Conservation (phyloP, 192 early-diverging fungal species). For the Paraglomus brasilianum region DNA sequence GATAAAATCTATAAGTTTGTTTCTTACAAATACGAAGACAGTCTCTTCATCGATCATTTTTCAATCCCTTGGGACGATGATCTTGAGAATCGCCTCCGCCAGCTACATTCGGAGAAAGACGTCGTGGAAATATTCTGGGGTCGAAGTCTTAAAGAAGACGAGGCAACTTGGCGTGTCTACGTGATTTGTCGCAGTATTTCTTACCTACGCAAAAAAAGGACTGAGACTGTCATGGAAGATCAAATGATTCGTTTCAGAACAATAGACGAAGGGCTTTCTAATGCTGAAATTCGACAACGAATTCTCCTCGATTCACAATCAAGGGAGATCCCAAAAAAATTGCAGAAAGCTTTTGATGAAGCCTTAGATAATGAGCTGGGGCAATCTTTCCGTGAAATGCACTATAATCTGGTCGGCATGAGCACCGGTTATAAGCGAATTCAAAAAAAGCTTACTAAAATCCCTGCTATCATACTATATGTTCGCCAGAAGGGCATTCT, state of each 20-base stretch:
- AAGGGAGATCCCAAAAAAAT: neutral
- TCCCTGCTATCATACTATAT: neutral
- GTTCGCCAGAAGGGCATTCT: neutral
- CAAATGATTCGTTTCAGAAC: constrained; percentile 15
- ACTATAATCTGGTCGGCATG: constrained; percentile 6
- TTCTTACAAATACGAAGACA: neutral
- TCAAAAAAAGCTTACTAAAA: neutral
- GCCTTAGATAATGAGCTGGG: constrained; percentile 3
- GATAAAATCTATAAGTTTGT: constrained; percentile 15
- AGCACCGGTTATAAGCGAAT: neutral
- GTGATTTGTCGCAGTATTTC: neutral
- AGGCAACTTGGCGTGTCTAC: neutral
- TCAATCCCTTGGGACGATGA: constrained; percentile 5
- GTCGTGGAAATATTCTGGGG: constrained; percentile 19
- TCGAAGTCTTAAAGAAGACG: neutral
- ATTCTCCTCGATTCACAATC: neutral
- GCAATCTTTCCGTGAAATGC: neutral
- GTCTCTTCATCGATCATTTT: no score
- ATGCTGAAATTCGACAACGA: neutral
- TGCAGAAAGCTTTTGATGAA: neutral
- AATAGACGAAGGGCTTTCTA: neutral
- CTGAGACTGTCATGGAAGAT: neutral
- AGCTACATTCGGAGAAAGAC: constrained; percentile 15
- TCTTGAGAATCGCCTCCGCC: constrained; percentile 13
- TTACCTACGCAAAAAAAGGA: no score